Evolutionary conservation across 2,329 filamentous ascomycete species (phyloP).

Genomic region (Helotiales sp.): DNA sequence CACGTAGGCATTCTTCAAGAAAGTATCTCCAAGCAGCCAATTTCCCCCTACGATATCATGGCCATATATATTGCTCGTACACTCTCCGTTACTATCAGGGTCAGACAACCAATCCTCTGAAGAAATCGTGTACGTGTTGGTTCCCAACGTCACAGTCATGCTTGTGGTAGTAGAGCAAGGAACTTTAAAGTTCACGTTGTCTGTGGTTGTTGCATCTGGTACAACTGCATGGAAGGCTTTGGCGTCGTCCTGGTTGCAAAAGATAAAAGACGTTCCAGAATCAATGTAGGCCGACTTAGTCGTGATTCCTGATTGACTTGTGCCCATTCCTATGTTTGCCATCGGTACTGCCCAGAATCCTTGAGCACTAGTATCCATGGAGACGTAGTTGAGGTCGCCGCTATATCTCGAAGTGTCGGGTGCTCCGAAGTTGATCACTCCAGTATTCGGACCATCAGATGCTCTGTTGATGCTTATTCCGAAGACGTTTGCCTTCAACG

Average conservation of each 20-base stretch:
- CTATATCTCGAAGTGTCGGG: constrained; percentile 66
- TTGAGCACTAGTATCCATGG: constrained; percentile 47
- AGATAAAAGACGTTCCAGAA: constrained; percentile 78
- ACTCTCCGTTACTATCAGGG: constrained; percentile 41
- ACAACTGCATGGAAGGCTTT: constrained; percentile 67
- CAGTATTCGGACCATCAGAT: constrained; percentile 65
- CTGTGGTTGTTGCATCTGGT: constrained; percentile 52
- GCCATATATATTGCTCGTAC: constrained; percentile 74
- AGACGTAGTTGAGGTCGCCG: constrained; percentile 68
- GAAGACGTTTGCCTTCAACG: constrained; percentile 67
- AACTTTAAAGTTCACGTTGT: constrained; percentile 65
- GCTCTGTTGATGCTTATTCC: constrained; percentile 69
- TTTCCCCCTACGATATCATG: constrained; percentile 60
- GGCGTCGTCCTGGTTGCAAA: constrained; percentile 69
- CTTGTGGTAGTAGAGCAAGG: constrained; percentile 67
- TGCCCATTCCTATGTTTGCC: constrained; percentile 64
- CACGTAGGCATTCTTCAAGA: constrained; percentile 86
- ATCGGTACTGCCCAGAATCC: constrained; percentile 74
- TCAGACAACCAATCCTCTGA: constrained; percentile 66
- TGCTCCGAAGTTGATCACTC: constrained; percentile 76
- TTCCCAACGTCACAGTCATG: constrained; percentile 68
- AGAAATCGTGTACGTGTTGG: constrained; percentile 64
- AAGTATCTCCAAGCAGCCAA: constrained; percentile 85
- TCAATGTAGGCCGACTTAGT: constrained; percentile 71
- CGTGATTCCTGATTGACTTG: constrained; percentile 48